Base-by-base conservation (phyloP, 768 basidiomycete genomes). In the Boletus coccyginus region DNA sequence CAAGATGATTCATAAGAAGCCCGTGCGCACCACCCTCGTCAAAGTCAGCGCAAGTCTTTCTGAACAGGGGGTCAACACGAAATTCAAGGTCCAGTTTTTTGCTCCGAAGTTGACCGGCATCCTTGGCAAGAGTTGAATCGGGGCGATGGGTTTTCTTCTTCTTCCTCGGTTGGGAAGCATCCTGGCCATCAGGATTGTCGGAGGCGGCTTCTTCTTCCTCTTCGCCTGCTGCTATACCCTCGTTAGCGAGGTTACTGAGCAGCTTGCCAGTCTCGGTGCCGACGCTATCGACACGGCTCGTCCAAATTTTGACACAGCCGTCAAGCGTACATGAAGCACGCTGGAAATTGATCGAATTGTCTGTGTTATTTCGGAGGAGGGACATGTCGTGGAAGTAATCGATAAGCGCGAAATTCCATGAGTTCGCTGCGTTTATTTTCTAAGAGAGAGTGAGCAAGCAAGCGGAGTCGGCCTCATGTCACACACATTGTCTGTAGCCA, bases 311-410 rank as follows among this genome's bases (percentile, higher is more conserved):
- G 71, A 99, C 94, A 71, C 97, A 99, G 3, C 96, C 97, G 57
- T 99, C 97, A 21, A 99, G 83, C 0, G 97, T 98, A 69, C 88
- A 95, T 0, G 93, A 95, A 16, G 97, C 97, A 68, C 96, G 95
- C 74, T 98, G 97, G 68, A 99, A 99, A 73, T 99, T 98, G 80
- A 99, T 99, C 14, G 91, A 88, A 66, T 97, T 96, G 67, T 98
- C 95, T 44, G 83, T 84, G 58, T 90, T 86, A 71, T 99, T 98
- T 46, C 97, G 82, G 38, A 99, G 78, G 16, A 98, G 81, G 12
- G 92, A 94, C 88, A 98, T 94, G 70, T 99, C 96, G 62, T 97
- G 93, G 70, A 98, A 99, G 69, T 99, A 99, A 73, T 99, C 97
- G 55, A 99, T 98, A 45, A 99, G 82, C 5, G 94, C 95, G 62